phyloP scores from a whole-genome alignment of 257 asterid genomes.

The Nicotiana undulata region DNA sequence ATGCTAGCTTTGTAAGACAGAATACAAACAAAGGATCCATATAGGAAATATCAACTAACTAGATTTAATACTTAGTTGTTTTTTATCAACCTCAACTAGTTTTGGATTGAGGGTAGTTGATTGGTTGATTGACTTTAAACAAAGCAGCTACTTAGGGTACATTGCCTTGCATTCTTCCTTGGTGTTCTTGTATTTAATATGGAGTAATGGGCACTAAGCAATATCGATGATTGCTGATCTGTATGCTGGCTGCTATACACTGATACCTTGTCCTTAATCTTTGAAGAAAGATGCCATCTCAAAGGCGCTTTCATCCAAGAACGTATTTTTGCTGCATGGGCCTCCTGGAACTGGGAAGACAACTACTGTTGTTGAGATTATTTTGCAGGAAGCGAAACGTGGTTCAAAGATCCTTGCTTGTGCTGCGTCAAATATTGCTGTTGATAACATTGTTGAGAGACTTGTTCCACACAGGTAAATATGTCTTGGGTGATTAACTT shows the following conservation, averaged over 20 bases:
- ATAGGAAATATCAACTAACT: not conserved
- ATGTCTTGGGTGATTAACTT: not conserved
- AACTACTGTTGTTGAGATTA: slow-evolving; percentile 91
- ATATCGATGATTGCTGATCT: not conserved
- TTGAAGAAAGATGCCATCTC: slow-evolving; percentile 77
- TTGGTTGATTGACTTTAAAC: not conserved
- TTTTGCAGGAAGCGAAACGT: slow-evolving; percentile 92
- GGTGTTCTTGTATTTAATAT: not conserved
- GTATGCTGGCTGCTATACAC: not conserved
- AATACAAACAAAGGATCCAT: not conserved
- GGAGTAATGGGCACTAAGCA: not conserved
- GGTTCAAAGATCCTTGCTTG: slow-evolving; percentile 93
- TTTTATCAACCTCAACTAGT: not conserved
- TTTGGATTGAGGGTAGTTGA: not conserved
- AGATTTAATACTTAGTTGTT: not conserved
- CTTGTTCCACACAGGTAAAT: slow-evolving; percentile 84
- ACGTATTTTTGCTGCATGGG: slow-evolving; percentile 89
- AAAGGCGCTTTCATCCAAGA: slow-evolving; percentile 90
- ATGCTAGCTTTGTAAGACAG: not conserved
- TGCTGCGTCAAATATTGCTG: slow-evolving; percentile 99
- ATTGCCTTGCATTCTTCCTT: not conserved
- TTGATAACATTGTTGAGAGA: slow-evolving; percentile 95
- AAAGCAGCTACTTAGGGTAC: not conserved
- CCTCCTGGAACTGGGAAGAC: slow-evolving; percentile 99
- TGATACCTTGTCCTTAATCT: slow-evolving; percentile 1